Conservation (phyloP, 164 flowering plant genomes). For the Vitis rotundifolia region DNA sequence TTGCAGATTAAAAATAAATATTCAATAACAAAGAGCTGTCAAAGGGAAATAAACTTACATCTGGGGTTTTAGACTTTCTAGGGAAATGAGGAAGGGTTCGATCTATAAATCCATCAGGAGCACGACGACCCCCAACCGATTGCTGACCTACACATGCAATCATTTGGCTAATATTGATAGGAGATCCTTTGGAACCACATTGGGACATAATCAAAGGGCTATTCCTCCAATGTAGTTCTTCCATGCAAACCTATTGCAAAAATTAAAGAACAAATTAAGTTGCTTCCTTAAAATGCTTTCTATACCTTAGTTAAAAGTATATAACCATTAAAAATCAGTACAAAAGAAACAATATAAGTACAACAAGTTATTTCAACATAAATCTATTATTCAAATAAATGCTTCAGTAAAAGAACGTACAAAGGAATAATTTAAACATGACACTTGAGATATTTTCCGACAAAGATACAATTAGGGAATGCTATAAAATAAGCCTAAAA, state of each 20-base stretch:
- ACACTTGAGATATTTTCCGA: neutral
- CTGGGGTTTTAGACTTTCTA: conserved; percentile 70
- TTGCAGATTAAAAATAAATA: neutral
- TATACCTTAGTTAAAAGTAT: neutral
- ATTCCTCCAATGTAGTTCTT: conserved; percentile 81
- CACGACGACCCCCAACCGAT: conserved; percentile 90
- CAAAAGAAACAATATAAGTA: neutral
- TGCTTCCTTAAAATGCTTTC: neutral
- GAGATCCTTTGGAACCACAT: conserved; percentile 98
- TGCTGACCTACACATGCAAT: conserved; percentile 99
- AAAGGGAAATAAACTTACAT: conserved; percentile 45
- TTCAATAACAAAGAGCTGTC: neutral
- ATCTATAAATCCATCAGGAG: conserved; percentile 89
- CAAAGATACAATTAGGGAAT: neutral
- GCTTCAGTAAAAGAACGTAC: neutral
- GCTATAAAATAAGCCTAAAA: neutral
- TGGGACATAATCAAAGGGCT: conserved; percentile 97
- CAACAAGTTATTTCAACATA: neutral
- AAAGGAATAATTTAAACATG: neutral
- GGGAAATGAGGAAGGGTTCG: conserved; percentile 96
- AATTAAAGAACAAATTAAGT: neutral
- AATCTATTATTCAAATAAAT: no score
- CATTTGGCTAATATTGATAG: conserved; percentile 94
- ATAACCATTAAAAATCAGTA: no score
- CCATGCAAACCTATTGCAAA: conserved; percentile 65